These are phyloP conservation scores for Penicillium sp. DNA, from an alignment of 2,329 filamentous ascomycete genomes.

Conservation along the genomic window DNA sequence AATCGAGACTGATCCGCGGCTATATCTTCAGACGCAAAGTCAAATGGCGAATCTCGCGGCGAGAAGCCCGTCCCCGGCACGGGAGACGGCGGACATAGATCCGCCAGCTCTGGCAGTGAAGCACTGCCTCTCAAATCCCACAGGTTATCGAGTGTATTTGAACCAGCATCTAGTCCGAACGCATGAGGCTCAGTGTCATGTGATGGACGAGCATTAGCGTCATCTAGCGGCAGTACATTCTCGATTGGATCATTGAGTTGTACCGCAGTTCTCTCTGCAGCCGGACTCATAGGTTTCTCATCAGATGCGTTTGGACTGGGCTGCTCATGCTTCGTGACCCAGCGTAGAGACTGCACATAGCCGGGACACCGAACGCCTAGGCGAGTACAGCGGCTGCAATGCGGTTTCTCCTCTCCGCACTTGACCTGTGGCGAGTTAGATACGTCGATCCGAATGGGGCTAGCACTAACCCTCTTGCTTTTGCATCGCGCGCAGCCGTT, in stretches of 20 bases:
- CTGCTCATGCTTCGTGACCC: conserved; percentile 36
- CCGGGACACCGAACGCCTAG: conserved; percentile 39
- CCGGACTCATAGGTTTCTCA: conserved; percentile 11
- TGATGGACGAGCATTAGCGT: neutral
- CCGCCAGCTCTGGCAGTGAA: conserved; percentile 33
- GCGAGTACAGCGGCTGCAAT: conserved; percentile 39
- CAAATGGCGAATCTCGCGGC: conserved; percentile 15
- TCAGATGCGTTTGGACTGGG: conserved; percentile 15
- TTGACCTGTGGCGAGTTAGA: conserved; percentile 31
- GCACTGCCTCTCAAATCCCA: conserved; percentile 31
- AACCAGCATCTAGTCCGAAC: conserved; percentile 18
- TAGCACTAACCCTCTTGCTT: conserved; percentile 36
- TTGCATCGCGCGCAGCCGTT: conserved; percentile 44
- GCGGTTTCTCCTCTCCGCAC: conserved; percentile 41
- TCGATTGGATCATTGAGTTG: conserved; percentile 5
- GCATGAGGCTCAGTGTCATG: conserved; percentile 3
- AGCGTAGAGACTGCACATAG: conserved; percentile 38
- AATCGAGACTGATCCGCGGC: conserved; percentile 23
- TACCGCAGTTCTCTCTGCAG: conserved; percentile 12
- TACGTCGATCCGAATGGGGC: neutral
- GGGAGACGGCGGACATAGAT: conserved; percentile 29
- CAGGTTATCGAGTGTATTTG: conserved; percentile 26
- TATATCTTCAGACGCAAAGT: conserved; percentile 21
- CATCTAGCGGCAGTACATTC: conserved; percentile 5
- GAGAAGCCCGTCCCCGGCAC: conserved; percentile 16